Conservation (phyloP, 805 yeast genomes). For the Starmerella tilneyi region DNA sequence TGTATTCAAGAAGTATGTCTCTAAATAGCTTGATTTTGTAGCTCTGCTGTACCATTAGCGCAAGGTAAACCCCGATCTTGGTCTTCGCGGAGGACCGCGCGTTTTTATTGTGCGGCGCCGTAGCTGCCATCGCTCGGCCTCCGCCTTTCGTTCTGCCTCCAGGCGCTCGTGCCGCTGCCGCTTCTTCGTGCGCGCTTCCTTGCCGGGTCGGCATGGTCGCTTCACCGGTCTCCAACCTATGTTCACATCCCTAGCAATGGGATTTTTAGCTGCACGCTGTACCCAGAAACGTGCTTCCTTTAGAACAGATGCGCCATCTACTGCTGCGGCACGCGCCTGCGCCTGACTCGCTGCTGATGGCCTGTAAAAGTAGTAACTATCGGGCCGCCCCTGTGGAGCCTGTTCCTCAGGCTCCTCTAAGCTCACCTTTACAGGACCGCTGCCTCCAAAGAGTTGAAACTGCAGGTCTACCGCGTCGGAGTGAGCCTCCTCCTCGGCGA, state of each 20-base stretch:
- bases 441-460: constrained; percentile 22
- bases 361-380: constrained; percentile 14
- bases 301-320: constrained; percentile 16
- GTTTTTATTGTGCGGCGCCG: neutral
- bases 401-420: constrained; percentile 9
- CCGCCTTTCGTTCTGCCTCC: constrained; percentile 12
- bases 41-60: neutral
- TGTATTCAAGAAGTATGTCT: constrained; percentile 17
- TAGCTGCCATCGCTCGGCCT: constrained; percentile 2
- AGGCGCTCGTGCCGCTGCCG: constrained; percentile 1
- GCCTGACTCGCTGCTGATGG: constrained; percentile 3
- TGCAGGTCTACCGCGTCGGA: constrained; percentile 3
- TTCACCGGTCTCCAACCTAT: constrained; percentile 10
- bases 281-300: constrained; percentile 14
- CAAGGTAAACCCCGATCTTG: neutral
- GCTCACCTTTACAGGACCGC: constrained; percentile 10
- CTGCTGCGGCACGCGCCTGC: constrained; percentile 13
- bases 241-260: constrained; percentile 23
- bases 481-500: constrained; percentile 1
- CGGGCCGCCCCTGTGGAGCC: constrained; percentile 15
- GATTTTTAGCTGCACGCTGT: constrained; percentile 7
- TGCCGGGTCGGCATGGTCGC: constrained; percentile 24
- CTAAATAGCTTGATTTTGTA: constrained; percentile 1
- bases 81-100: neutral
- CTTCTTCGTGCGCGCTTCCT: constrained; percentile 18